Conservation (phyloP, 1,139 yeast species). For the Lodderomyces theae region DNA sequence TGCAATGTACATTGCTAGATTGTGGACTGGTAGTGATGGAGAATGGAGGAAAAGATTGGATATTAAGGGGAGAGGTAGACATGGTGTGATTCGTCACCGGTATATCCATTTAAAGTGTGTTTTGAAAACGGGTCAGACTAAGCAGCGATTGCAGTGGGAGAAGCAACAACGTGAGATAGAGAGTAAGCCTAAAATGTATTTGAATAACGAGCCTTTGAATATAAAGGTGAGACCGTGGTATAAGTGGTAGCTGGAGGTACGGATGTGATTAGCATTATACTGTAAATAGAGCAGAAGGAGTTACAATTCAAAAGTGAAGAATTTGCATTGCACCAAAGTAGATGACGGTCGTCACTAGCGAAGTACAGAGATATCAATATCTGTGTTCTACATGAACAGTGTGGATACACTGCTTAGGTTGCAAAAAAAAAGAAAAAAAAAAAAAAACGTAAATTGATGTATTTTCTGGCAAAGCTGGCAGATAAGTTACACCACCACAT, state of each 20-base stretch:
- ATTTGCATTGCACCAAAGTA: too few relatives aligned
- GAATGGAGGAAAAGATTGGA: slow-evolving; percentile 70
- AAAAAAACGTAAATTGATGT: too few relatives aligned
- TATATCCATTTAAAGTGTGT: slow-evolving; percentile 80
- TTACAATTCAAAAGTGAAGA: too few relatives aligned
- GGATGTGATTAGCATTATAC: too few relatives aligned
- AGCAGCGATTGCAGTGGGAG: slow-evolving; percentile 61
- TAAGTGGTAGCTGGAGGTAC: slow-evolving; percentile 36
- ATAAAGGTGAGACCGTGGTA: slow-evolving; percentile 42
- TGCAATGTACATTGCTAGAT: slow-evolving; percentile 68
- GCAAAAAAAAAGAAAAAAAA: too few relatives aligned
- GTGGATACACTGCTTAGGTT: too few relatives aligned
- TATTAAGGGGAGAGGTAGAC: slow-evolving; percentile 86
- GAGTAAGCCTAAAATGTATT: slow-evolving; percentile 45
- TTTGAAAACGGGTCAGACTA: slow-evolving; percentile 63
- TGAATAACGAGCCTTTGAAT: slow-evolving; percentile 47
- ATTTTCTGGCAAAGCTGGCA: too few relatives aligned
- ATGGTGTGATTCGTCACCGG: slow-evolving; percentile 74
- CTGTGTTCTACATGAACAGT: too few relatives aligned
- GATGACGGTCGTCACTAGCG: too few relatives aligned
- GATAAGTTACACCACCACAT: too few relatives aligned
- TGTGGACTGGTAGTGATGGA: slow-evolving; percentile 95
- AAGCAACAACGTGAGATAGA: slow-evolving; percentile 38
- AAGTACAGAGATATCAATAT: too few relatives aligned
- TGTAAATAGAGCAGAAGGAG: slow-evolving; percentile 1